Base-by-base conservation (phyloP, 371 early-diverging fungal species). In the Chytridiales sp. region DNA sequence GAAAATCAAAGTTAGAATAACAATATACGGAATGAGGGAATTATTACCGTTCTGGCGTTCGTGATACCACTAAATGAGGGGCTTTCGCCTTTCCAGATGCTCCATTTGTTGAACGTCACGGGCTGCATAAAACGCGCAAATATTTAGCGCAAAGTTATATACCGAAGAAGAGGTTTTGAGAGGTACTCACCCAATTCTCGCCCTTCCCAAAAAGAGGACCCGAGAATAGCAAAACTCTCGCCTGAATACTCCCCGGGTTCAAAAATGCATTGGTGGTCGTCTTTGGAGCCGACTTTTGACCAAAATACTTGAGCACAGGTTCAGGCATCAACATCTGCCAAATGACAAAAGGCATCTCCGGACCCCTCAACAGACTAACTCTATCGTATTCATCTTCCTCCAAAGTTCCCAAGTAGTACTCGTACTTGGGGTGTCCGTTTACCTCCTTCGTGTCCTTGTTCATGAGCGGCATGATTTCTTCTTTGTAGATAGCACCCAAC, bases 401-500 rank as follows among this genome's bases (percentile, higher is more conserved):
- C 55, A 59, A 82, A 64, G 17, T 51, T 50, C 8, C n/a, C 34
- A 31, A 57, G 57, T 2, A 22, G 24, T 34, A 32, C n/a, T 17
- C 13, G 17, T 11, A 55, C 30, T n/a, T 9, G 69, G 1, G 71
- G 62, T 4, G 79, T 65, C 11, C 78, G 73, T 0, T 55, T 15
- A 13, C 15, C 15, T 15, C 24, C 21, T 50, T n/a, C 24, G 17
- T 41, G 8, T 41, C 34, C 21, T n/a, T 60, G 52, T 76, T 72
- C 36, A 69, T 32, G 1, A 69, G 48, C 30, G 68, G 78, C 59
- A 64, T 69, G 58, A 86, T 70, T 31, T 84, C 83, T 54, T 85
- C 76, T 42, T 72, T 56, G 13, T 74, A 75, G 47, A 86, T 75
- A 41, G 80, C 74, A 29, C 86, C 81, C 24, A 87, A 68, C 13